Evolutionary conservation across 345 rosid genomes (phyloP).

Genomic region (Salix caprea): DNA sequence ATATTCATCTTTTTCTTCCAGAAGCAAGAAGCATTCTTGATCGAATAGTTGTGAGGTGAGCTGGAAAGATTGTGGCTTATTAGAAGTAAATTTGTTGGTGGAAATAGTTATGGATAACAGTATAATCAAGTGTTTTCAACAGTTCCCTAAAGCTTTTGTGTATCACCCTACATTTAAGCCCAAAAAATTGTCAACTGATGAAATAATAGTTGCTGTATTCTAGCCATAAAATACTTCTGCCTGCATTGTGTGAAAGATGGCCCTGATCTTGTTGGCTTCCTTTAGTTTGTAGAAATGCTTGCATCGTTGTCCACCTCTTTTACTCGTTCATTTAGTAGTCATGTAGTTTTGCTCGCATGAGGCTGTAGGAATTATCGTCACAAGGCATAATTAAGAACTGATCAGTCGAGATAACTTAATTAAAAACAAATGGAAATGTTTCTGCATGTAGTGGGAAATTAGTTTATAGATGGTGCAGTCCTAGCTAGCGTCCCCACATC

Average conservation of each 20-base stretch:
- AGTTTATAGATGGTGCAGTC: too few relatives aligned
- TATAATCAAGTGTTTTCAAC: conserved; percentile 6
- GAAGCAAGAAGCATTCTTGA: neutral
- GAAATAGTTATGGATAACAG: neutral
- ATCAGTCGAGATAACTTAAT: too few relatives aligned
- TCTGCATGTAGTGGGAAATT: too few relatives aligned
- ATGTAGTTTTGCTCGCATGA: neutral
- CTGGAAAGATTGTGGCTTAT: neutral
- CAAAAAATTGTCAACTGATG: neutral
- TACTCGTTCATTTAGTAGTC: conserved; percentile 10
- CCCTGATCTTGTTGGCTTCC: conserved; percentile 7
- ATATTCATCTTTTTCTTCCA: neutral
- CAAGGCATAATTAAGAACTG: too few relatives aligned
- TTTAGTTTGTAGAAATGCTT: conserved; percentile 18
- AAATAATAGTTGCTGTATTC: neutral
- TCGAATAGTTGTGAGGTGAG: neutral
- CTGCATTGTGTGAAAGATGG: conserved; percentile 9
- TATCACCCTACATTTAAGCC: neutral
- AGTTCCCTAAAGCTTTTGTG: neutral
- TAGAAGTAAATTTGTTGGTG: neutral
- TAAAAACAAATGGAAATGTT: too few relatives aligned
- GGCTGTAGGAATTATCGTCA: neutral
- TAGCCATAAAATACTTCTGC: neutral
- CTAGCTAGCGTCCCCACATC: too few relatives aligned
- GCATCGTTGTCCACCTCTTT: conserved; percentile 15